Conservation (phyloP, 1,284 basidiomycete species). For the Ceratobasidium sp. region DNA sequence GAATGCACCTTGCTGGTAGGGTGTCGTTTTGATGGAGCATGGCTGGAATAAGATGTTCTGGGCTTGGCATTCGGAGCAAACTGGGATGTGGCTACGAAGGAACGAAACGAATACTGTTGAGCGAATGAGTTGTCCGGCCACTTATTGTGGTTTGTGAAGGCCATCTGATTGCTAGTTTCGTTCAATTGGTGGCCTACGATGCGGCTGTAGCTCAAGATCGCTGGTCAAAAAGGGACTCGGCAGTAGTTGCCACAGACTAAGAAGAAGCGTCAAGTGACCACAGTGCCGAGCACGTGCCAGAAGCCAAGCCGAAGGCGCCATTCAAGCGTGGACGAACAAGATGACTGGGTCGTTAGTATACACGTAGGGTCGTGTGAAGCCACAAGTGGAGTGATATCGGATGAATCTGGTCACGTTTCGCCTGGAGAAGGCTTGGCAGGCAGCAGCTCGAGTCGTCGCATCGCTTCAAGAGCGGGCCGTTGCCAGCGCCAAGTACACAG, state of each 20-base stretch:
- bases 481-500: background rate
- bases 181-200: background rate
- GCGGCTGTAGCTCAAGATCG: background rate
- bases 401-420: background rate
- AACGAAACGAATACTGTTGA: background rate
- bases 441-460: background rate
- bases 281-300: background rate
- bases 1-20: background rate
- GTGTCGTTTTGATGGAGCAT: background rate
- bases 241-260: background rate
- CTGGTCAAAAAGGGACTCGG: background rate
- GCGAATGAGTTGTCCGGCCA: background rate
- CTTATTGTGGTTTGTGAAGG: background rate
- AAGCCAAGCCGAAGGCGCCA: background rate
- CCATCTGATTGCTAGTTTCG: background rate
- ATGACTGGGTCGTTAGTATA: too few relatives aligned
- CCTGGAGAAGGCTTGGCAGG: background rate
- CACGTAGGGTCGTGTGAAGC: background rate
- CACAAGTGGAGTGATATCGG: background rate
- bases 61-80: background rate
- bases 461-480: background rate
- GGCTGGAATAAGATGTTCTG: background rate
- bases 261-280: background rate
- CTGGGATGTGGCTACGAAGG: background rate
- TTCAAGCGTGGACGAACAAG: background rate